phyloP scores from a whole-genome alignment of 371 early-diverging fungal genomes.

The Mucor circinelloides region DNA sequence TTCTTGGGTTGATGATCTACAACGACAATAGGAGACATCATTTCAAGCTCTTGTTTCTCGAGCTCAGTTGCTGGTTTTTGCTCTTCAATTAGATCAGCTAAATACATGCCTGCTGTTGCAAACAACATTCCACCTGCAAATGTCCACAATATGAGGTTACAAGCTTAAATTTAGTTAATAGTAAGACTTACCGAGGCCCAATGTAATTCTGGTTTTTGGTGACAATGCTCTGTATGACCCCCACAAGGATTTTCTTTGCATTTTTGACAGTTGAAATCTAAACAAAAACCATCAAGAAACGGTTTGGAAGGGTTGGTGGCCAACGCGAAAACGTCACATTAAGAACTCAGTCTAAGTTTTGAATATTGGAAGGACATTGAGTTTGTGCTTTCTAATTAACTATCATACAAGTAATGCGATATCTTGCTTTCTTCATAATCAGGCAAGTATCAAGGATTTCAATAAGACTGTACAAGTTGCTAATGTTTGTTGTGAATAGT shows the following conservation, averaged over 20 bases:
- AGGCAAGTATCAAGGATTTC: neutral
- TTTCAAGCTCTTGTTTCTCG: slow-evolving; percentile 38
- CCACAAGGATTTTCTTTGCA: slow-evolving; percentile 57
- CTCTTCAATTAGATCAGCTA: slow-evolving; percentile 49
- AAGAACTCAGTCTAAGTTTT: neutral
- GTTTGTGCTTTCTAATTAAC: neutral
- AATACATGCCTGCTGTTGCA: slow-evolving; percentile 44
- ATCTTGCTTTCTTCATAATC: neutral
- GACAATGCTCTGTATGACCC: slow-evolving; percentile 47
- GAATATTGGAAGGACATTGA: neutral
- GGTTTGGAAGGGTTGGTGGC: neutral
- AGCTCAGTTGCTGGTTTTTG: slow-evolving; percentile 36
- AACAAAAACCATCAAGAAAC: slow-evolving; percentile 5
- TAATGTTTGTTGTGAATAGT: neutral
- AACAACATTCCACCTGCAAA: slow-evolving; percentile 51
- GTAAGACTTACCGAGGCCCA: slow-evolving; percentile 43
- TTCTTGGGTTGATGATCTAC: slow-evolving; percentile 36
- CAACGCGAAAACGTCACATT: neutral
- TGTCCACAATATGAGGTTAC: neutral
- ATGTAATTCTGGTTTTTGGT: slow-evolving; percentile 41
- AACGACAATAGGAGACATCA: slow-evolving; percentile 42
- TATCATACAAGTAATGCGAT: neutral
- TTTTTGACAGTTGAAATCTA: slow-evolving; percentile 8
- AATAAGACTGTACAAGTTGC: neutral
- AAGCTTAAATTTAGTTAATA: neutral